A percentile compares a stretch with the other conserved stretches of the same genome.
Evolutionary conservation across 139 green algal genomes (phyloP).

Genomic region (Micromonas pusilla): DNA sequence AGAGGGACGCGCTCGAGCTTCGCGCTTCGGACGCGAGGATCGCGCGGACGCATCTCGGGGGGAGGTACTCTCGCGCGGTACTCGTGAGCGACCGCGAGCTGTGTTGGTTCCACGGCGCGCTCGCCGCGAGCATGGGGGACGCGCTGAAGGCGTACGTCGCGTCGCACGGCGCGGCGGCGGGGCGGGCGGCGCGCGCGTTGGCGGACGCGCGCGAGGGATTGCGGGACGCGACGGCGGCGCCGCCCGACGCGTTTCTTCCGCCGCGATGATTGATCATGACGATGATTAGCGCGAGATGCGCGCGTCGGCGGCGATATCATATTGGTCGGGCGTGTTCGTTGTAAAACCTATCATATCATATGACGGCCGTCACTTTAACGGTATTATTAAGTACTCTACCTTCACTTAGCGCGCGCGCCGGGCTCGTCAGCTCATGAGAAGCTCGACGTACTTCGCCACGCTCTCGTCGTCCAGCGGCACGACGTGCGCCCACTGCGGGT

Average conservation of each 20-base stretch:
- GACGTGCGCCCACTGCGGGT: too few relatives aligned
- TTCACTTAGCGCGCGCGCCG: too few relatives aligned
- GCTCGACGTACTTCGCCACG: not conserved
- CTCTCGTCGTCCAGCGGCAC: not conserved
- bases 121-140: not conserved
- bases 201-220: not conserved
- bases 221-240: too few relatives aligned
- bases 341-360: not conserved
- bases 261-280: not conserved
- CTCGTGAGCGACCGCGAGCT: conserved; percentile 8
- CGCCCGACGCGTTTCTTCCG: not conserved
- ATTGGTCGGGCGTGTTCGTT: not conserved
- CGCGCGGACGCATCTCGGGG: not conserved
- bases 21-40: not conserved
- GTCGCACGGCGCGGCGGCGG: not conserved
- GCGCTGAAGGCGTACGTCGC: not conserved
- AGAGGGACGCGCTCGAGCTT: conserved; percentile 8
- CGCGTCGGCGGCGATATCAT: too few relatives aligned
- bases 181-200: not conserved
- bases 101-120: conserved; percentile 15
- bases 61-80: not conserved
- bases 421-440: too few relatives aligned
- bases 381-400: not conserved
- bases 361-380: not conserved
- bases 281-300: too few relatives aligned